Base-by-base conservation (phyloP, 768 basidiomycete species). In the Tephrocybe rancida region DNA sequence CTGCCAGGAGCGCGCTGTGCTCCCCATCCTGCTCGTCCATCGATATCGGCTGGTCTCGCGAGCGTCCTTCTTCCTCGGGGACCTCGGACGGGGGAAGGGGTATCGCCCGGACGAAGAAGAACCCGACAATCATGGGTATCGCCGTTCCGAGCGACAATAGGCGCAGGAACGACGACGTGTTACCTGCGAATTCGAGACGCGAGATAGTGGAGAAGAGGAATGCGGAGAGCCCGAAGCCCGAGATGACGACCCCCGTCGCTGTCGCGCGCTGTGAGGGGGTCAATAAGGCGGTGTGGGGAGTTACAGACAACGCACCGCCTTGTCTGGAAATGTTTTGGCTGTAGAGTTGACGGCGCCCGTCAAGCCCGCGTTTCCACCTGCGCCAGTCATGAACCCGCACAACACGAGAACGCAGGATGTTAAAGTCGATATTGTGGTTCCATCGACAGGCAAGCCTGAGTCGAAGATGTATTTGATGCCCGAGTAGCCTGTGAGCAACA, bases 211-310 rank as follows among this genome's bases (percentile, higher is more conserved):
- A 90, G 70, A 95, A 97, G 57, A 90, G 76, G 75, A 96, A 96
- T 0, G 95, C 95, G 0, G 92, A 94, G 14, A 98, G 82, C 0
- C 95, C 94, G 57, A 92, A 94, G 27, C 92, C 94, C 0, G 92
- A 91, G 18, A 94, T 70, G 29, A 95, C 92, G 8, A 92, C 66
- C 1, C 88, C 87, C 0, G 88, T 91, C 8, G 85, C 81, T 0
- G 85, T 85, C 10, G 87, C 92, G 18, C 92, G 79, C 88, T 92
- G 50, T n/a, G 27, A 39, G 43, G 50, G 21, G 14, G 34, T 50
- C 22, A 19, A 47, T 13, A 34, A 44, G 47, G 49, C n/a, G 43
- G 30, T n/a, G 27, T 16, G 19, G 37, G n/a, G 45, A 42, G 21
- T 44, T 3, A 26, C n/a, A 22, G 11, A 49, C 14, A 18, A 72